A percentile compares a stretch with the other conserved stretches of the same genome.
These are phyloP conservation scores for Cryptosporidium meleagridis DNA, from an alignment of 169 alveolate genomes.

Conservation along the genomic window DNA sequence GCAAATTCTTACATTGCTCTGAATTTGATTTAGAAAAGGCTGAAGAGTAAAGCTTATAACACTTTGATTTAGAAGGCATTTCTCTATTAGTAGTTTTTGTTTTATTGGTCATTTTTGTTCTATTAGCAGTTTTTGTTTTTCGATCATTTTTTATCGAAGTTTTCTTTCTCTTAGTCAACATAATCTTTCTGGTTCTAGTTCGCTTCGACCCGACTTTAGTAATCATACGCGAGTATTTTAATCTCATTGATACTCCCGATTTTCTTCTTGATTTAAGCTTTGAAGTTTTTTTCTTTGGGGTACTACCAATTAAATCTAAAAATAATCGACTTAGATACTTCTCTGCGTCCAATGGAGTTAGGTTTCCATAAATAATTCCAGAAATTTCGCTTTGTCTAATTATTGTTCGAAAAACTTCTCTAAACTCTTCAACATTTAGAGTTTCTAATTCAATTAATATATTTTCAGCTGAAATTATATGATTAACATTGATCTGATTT, in stretches of 20 bases:
- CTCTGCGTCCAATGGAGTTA: not conserved
- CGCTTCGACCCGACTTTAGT: not conserved
- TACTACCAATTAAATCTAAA: not conserved
- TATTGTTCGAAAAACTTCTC: not conserved
- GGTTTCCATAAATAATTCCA: conserved; percentile 1
- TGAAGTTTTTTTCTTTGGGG: not conserved
- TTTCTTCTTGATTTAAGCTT: not conserved
- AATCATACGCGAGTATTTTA: not conserved
- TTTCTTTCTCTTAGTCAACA: not conserved
- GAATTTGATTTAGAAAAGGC: not conserved
- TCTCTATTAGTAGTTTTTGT: not conserved
- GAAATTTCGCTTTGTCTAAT: not conserved
- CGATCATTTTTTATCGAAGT: not conserved
- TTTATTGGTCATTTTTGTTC: not conserved
- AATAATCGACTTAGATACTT: not conserved
- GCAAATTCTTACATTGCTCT: not conserved
- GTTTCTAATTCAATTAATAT: not conserved
- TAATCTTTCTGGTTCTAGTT: not conserved
- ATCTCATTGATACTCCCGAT: not conserved
- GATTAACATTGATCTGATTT: not conserved
- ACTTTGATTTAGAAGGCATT: not conserved
- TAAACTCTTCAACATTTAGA: not conserved
- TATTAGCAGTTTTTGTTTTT: not conserved
- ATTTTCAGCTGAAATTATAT: not conserved
- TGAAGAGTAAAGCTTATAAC: conserved; percentile 3